Percentiles rank a stretch among this genome's conserved stretches.
These are phyloP conservation scores for Paramecium sexaurelia DNA, from an alignment of 73 alveolate genomes.

Conservation along the genomic window DNA sequence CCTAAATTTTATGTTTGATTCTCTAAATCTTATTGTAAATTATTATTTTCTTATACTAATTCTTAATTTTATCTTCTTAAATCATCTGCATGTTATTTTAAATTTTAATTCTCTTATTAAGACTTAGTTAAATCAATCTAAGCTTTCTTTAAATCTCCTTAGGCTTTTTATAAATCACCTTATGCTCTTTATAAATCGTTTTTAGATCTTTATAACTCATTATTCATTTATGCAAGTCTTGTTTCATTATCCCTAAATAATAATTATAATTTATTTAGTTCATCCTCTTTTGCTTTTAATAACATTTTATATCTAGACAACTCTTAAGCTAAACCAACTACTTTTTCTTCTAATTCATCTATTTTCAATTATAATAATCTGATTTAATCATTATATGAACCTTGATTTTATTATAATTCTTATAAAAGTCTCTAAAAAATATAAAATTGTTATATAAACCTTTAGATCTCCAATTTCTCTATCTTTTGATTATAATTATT, in stretches of 20 bases:
- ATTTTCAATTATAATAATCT: neutral
- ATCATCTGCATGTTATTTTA: neutral
- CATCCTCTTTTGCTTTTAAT: constrained; percentile 14
- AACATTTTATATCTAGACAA: constrained; percentile 6
- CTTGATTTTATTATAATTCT: neutral
- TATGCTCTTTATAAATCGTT: neutral
- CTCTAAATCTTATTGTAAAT: neutral
- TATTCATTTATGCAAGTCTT: neutral
- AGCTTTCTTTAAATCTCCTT: constrained; percentile 1
- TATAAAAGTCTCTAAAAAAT: neutral
- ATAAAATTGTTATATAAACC: neutral
- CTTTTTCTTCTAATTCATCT: constrained; percentile 57
- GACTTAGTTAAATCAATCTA: neutral
- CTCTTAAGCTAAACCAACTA: constrained; percentile 39
- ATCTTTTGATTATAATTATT: neutral
- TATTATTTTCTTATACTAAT: neutral
- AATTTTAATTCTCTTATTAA: neutral
- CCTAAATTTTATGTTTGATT: constrained; percentile 24
- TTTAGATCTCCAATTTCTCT: constrained; percentile 32
- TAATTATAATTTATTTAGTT: neutral
- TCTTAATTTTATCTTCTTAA: neutral
- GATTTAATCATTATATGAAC: neutral
- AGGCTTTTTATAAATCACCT: neutral
- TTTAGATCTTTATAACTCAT: constrained; percentile 18
- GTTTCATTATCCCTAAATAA: neutral